Evolutionary conservation across 495 filamentous ascomycete species (phyloP), one percentile per base, ranked within the genome.

Genomic region (Terfezia boudieri): DNA sequence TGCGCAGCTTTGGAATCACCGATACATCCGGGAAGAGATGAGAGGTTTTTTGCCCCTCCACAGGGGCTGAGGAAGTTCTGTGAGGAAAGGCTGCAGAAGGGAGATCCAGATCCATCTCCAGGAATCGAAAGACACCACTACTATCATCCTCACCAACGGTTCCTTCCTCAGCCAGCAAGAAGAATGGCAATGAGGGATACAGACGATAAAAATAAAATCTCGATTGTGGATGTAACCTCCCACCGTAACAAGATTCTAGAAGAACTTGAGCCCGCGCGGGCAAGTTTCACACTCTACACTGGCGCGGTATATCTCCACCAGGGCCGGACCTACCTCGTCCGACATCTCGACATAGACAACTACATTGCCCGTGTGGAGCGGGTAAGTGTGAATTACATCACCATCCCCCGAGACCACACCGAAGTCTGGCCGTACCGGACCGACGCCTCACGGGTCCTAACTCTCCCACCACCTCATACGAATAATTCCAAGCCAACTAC

Each of bases 271-370:
- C 86, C 86, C 14, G 90, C 86, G 7, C 80, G 92, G 16, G 90
- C 92, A 2, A 86, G 86, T 68, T 95, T 96, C 69, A 92, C 86
- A 43, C 78, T 96, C 59, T 96, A 96, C 65, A 89, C 96, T 71
- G 90, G 92, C 32, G 90, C 84, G 54, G 94, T 99, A 58, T 99
- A 94, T 73, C 76, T 96, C 7, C 92, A 96, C 66, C 88, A 95
- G 71, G 90, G 90, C 53, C 76, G 78, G 55, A 90, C 80, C 2
- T 99, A 93, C 66, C 76, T 99, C 1, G 82, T 99, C 53, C 81
- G 84, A 60, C 85, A 95, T 61, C 83, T 96, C 64, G 81, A 79
- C 62, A 79, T 81, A 14, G 83, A 89, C 37, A 74, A 74, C 53
- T 77, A 76, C 57, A 77, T 93, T 54, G 88, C 88, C 0, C 70